These are phyloP conservation scores for Annulohypoxylon truncatum DNA, from an alignment of 2,329 filamentous ascomycete genomes.

Conservation along the genomic window DNA sequence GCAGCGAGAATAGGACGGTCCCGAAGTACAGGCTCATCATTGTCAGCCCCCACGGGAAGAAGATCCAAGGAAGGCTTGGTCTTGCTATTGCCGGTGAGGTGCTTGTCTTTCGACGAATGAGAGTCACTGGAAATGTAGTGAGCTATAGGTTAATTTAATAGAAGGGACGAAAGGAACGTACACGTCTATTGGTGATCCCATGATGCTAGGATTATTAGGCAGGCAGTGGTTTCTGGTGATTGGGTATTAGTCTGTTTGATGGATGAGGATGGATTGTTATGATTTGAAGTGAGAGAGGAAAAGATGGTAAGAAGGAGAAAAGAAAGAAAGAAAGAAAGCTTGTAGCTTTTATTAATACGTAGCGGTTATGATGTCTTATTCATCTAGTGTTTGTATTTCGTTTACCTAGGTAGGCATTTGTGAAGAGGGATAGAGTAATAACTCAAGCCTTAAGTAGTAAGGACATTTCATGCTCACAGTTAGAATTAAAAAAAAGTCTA, in stretches of 20 bases:
- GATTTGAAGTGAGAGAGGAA: background rate
- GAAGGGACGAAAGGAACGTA: background rate
- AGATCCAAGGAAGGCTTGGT: background rate
- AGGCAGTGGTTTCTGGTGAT: background rate
- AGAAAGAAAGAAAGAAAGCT: background rate
- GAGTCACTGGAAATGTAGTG: conserved; percentile 1
- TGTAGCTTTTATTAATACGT: background rate
- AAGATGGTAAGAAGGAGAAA: background rate
- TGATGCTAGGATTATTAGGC: background rate
- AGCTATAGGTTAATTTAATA: background rate
- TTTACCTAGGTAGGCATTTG: too few species aligned
- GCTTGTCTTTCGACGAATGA: background rate
- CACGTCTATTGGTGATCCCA: conserved; percentile 24
- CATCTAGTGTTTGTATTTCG: background rate
- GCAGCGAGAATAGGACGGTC: conserved; percentile 1
- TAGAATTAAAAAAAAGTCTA: too few species aligned
- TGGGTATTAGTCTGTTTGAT: background rate
- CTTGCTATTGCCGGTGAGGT: background rate
- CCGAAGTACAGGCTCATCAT: conserved; percentile 1
- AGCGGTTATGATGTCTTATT: background rate
- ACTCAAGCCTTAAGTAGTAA: too few species aligned
- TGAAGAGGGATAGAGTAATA: too few species aligned
- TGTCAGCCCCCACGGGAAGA: background rate
- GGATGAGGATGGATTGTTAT: background rate
- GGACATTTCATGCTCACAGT: too few species aligned